Evolutionary conservation across 2,329 filamentous ascomycete genomes (phyloP), one percentile per base, ranked within the genome.

Genomic region (Curvularia verruculosa): DNA sequence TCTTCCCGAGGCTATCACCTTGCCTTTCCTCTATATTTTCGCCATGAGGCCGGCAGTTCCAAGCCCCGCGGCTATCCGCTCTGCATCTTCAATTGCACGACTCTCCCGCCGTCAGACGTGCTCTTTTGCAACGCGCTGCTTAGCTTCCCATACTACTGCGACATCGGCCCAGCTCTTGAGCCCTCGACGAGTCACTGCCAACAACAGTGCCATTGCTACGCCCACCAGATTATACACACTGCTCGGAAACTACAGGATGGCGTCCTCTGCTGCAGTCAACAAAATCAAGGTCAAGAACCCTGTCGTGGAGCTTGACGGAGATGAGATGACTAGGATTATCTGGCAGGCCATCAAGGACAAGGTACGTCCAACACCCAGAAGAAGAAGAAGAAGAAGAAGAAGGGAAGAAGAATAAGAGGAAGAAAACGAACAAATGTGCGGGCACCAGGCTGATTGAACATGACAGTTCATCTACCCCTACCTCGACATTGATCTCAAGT

Each of bases 251-350:
- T 64, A 67, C 63, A 75, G 64, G 52, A 77, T 76, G 73, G 66
- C 73, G 50, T 71, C 66, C 34, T 60, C 61, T 44, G 82, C 85
- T 71, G 97, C 96, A 87, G 96, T 97, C 86, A 83, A 85, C 75
- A 99, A 98, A 89, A 98, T 98, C 86, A 95, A 96, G 87, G 95
- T 99, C 84, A 93, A 96, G 88, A 98, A 96, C 81, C 95, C 95
- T 66, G 89, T 99, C 77, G 95, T 99, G 79, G 95, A 98, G 84
- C 87, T 98, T 73, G 94, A 98, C 78, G 94, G 94, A 74, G 86
- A 89, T 79, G 87, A 89, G 88, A 98, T 98, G 95, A 99, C 95
- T 71, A 86, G 95, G 73, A 93, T 99, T 78, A 99, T 99, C 84
- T 99, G 95, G 95, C 84, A 97, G 83, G 88, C 91, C 79, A 99